phyloP scores from a whole-genome alignment of 345 rosid genomes.

The Brassica carinata region DNA sequence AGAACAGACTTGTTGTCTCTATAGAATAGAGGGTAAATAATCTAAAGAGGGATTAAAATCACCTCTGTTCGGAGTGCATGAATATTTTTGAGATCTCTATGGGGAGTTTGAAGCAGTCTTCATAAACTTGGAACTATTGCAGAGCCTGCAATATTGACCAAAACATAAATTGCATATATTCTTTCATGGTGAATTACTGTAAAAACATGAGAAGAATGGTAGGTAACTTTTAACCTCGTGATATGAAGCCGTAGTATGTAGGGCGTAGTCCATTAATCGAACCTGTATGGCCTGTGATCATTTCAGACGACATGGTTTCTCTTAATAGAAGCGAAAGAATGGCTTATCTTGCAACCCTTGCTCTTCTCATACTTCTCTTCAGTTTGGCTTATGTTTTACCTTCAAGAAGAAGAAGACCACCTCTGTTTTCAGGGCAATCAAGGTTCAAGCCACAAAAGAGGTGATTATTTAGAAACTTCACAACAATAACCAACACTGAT shows the following conservation, averaged over 20 bases:
- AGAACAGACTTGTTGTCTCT: too few relatives aligned
- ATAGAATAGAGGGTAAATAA: too few relatives aligned
- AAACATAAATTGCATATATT: neutral
- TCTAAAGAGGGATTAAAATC: too few relatives aligned
- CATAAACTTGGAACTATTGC: neutral
- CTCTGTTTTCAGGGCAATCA: neutral
- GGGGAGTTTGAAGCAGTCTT: neutral
- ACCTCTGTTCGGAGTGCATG: neutral
- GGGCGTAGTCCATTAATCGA: neutral
- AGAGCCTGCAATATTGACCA: neutral
- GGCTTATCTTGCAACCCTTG: neutral
- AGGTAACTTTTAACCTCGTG: neutral
- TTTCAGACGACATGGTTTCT: neutral
- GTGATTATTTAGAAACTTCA: neutral
- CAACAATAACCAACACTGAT: neutral
- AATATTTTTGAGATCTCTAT: neutral
- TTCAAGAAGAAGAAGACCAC: neutral
- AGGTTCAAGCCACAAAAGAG: neutral
- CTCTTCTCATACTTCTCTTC: neutral
- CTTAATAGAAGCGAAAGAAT: neutral
- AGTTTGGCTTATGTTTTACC: neutral
- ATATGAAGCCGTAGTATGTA: neutral
- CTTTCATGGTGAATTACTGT: neutral
- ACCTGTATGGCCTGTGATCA: neutral
- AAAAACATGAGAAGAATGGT: neutral